Conservation (phyloP, 1,139 yeast species). For the Pichia sp. region DNA sequence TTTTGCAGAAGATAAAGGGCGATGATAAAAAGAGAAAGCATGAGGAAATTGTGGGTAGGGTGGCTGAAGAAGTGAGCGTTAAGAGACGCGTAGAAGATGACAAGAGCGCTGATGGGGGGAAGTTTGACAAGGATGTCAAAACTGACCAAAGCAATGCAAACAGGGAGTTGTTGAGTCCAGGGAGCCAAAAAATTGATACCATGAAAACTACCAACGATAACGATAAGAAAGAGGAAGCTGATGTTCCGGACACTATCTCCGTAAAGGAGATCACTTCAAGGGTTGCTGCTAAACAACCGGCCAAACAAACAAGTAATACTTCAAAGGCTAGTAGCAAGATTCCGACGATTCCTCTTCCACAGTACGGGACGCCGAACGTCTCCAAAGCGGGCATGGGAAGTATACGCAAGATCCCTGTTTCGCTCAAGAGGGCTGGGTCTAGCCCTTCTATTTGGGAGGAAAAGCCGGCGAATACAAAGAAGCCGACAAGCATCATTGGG, state of each 20-base stretch:
- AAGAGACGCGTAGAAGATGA: neutral
- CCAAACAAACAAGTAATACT: too few species aligned
- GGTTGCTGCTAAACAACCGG: too few species aligned
- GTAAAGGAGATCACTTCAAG: neutral
- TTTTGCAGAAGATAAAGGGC: slow-evolving; percentile 15
- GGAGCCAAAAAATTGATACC: too few species aligned
- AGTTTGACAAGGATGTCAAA: too few species aligned
- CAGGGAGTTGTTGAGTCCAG: too few species aligned
- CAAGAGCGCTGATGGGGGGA: neutral
- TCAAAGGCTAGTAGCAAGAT: neutral
- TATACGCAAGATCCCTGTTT: slow-evolving; percentile 5
- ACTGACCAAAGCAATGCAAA: too few species aligned
- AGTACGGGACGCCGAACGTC: slow-evolving; percentile 15
- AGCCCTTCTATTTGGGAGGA: neutral
- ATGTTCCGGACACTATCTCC: neutral
- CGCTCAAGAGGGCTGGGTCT: slow-evolving; percentile 1
- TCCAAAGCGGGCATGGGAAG: neutral
- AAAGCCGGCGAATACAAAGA: neutral
- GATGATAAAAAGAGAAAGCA: slow-evolving; percentile 15
- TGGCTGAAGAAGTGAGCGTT: neutral
- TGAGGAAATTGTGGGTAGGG: neutral
- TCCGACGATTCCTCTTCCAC: slow-evolving; percentile 15
- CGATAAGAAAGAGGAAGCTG: neutral
- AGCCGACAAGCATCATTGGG: neutral
- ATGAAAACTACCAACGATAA: neutral